Base-by-base conservation (phyloP, 495 filamentous ascomycete species). In the Penicillium diatomitis region DNA sequence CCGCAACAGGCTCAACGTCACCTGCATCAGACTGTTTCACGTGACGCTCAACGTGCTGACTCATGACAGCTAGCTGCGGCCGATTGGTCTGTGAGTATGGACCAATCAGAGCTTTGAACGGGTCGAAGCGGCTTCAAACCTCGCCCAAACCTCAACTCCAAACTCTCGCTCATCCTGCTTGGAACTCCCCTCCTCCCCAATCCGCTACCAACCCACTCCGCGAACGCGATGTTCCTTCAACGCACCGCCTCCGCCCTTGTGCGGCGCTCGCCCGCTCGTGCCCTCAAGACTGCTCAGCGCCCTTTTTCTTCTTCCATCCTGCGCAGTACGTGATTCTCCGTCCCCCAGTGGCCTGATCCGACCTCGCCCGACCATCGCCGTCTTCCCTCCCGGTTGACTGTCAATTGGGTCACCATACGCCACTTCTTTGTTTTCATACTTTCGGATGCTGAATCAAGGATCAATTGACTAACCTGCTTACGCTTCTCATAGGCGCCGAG, bases 181-280 rank as follows among this genome's bases (percentile, higher is more conserved):
- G 20, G 55, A 61, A 44, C 51, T 44, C 61, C 49, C 48, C 48
- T 52, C 56, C 49, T 54, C 53, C 53, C 44, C 55, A 51, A 49
- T 43, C 55, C 52, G 38, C 54, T 49, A 55, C 55, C 10, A n/a
- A 9, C 35, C 38, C 41, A 44, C 34, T 52, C 58, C 55, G 39
- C 46, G 50, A 44, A 43, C 56, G 75, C 71, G 73, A 92, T 91
- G 86, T 86, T 91, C 70, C 73, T 92, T 64, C 84, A 87, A 72
- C 86, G 88, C 68, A 81, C 87, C 56, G 86, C 81, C 60, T 67
- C 86, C 57, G 77, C 81, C 61, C 75, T 84, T 55, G 83, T 81
- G 50, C 79, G 85, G 69, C 86, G 87, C 61, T 80, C 80, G 48
- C 80, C 80, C 54, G 69, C 78, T 62, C 68, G 76, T 54, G 78